Evolutionary conservation across 495 filamentous ascomycete species (phyloP), one percentile per base, ranked within the genome.

Genomic region (Rostrohypoxylon terebratum): DNA sequence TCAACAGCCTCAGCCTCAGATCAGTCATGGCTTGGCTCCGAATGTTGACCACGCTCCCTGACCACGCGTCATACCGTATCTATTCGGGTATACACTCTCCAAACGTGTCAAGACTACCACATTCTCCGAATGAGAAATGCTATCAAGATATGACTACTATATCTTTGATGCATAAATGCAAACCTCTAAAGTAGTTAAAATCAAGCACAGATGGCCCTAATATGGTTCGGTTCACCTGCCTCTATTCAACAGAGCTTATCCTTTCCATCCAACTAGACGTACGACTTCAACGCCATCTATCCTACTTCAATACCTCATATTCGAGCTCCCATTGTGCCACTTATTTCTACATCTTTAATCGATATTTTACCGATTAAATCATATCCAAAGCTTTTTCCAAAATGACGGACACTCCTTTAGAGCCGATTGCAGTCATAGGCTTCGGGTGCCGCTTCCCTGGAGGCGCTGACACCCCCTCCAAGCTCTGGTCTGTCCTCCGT

Each of bases 331-430:
- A 14, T 31, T 3, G 21, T 14, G 13, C 21, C 23, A 51, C 18
- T 51, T 3, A 13, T 11, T 31, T 11, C 11, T 6, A n/a, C 4
- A 28, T 28, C 48, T 28, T 31, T 3, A 48, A 20, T 45, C n/a
- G 8, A 14, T 45, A 4, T 9, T 48, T 48, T 2, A 20, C 6
- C 18, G n/a, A n/a, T n/a, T 18, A 4, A 18, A 5, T 20, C 20
- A 48, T 10, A 28, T 6, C 13, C 21, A 51, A 14, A 51, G 28
- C 3, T 21, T 6, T 16, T 1, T 5, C 16, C 48, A 51, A 11
- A n/a, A 51, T 51, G 48, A 51, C 48, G 23, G 48, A 51, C 48
- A 51, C 48, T 11, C 48, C 48, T 5, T 31, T 51, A 28, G 48
- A 51, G 11, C 48, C 48, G 13, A 51, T 51, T n/a, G 48, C 48